Base-by-base conservation (phyloP, 2,329 filamentous ascomycete genomes). In the Setomelanomma holmii region DNA sequence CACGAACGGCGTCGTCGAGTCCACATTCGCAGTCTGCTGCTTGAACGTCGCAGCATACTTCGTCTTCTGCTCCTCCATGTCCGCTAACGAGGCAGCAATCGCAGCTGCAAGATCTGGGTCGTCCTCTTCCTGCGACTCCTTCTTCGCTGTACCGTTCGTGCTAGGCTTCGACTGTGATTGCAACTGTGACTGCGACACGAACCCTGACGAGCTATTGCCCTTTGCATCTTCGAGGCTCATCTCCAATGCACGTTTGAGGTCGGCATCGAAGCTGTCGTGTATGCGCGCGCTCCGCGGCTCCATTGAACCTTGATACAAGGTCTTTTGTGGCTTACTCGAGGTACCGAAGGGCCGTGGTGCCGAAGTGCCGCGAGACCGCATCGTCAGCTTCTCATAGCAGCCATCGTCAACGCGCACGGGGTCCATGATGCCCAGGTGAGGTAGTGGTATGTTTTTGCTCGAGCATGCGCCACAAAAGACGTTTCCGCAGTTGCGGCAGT, bases 1-100 rank as follows among this genome's bases (percentile, higher is more conserved):
- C n/a, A 83, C 78, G 20, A 82, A 72, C 10, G 81, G 75, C 5
- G 55, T 45, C 2, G 79, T 73, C 14, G 79, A 75, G 21, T 80
- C 78, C 1, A 81, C 78, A 33, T 79, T 82, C 0, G 84, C 82
- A 1, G 89, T 84, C 56, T 95, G 91, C 68, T 91, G 86, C 72
- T 95, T 96, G 64, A 98, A 82, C 1, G 86, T 87, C 4, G 89
- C 90, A 1, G 92, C 86, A 72, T 98, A 92, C 63, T 87, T 88
- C 76, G 93, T 89, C 80, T 99, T 98, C 73, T 99, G 93, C 74
- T 97, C 90, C 75, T 99, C 95, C 91, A 98, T 97, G 69, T 99
- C 95, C 20, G 90, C 89, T 52, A 99, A 74, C 4, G 95, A 98
- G 16, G 96, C 93, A 30, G 93, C 93, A 70, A 99, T 98, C 4